Percentiles rank a stretch among this genome's conserved stretches.
These are phyloP conservation scores for Baudoinia panamericana DNA, from an alignment of 495 filamentous ascomycete species.

Conservation along the genomic window DNA sequence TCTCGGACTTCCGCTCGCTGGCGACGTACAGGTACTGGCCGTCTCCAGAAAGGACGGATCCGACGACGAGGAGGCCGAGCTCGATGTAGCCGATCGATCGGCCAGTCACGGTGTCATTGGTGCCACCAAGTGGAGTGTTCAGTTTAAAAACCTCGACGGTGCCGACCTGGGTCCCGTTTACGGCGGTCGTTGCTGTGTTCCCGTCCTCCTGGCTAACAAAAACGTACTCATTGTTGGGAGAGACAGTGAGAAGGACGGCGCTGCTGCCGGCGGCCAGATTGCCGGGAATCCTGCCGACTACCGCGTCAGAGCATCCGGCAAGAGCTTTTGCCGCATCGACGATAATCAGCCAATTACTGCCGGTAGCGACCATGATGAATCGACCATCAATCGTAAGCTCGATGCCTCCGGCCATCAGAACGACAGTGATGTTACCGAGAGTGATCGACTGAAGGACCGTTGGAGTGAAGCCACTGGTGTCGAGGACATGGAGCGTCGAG, in stretches of 20 bases:
- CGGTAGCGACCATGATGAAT: not conserved
- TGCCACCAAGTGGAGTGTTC: too few relatives aligned
- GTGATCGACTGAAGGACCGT: too few relatives aligned
- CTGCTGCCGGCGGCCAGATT: conserved; percentile 12
- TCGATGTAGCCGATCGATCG: not conserved
- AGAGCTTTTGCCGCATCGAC: not conserved
- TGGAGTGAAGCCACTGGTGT: too few relatives aligned
- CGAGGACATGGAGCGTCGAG: too few relatives aligned
- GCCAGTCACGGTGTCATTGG: too few relatives aligned
- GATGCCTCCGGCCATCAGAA: too few relatives aligned
- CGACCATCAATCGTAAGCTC: too few relatives aligned
- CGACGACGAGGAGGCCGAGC: conserved; percentile 11
- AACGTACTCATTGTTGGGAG: conserved; percentile 19
- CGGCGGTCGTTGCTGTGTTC: conserved; percentile 3
- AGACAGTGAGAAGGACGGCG: conserved; percentile 22
- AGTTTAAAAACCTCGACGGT: too few relatives aligned
- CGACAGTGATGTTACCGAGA: too few relatives aligned
- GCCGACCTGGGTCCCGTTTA: not conserved
- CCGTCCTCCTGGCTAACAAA: conserved; percentile 24
- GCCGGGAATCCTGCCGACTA: conserved; percentile 1
- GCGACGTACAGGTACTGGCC: conserved; percentile 19
- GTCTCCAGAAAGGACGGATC: conserved; percentile 20
- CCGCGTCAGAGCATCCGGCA: not conserved
- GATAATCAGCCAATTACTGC: not conserved
- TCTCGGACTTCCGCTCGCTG: conserved; percentile 11